Evolutionary conservation across 1,284 basidiomycete species (phyloP).

Genomic region (Marasmius fiardii): DNA sequence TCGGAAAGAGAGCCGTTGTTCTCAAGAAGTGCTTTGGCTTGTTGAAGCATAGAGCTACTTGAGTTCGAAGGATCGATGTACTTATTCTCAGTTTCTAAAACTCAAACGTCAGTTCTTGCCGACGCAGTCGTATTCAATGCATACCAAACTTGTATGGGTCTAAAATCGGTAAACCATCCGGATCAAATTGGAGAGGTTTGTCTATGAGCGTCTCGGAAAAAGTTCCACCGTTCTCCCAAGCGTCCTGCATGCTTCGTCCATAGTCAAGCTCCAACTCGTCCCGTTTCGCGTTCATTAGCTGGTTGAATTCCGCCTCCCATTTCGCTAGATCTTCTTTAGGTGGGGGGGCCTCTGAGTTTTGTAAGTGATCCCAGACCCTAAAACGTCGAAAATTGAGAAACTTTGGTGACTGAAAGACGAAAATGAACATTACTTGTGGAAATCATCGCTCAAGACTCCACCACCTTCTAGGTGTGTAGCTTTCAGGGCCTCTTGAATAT

Average conservation of each 20-base stretch:
- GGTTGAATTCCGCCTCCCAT: constrained; percentile 90
- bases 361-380: constrained; percentile 60
- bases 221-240: constrained; percentile 57
- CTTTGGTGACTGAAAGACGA: neutral
- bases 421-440: constrained; percentile 41
- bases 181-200: constrained; percentile 52
- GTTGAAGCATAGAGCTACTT: constrained; percentile 56
- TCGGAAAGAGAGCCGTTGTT: constrained; percentile 84
- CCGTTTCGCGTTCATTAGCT: constrained; percentile 65
- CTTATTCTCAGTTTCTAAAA: constrained; percentile 65
- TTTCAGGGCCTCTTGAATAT: constrained; percentile 39
- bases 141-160: constrained; percentile 75
- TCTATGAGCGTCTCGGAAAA: constrained; percentile 36
- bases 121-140: constrained; percentile 17
- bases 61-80: constrained; percentile 53
- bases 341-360: constrained; percentile 53
- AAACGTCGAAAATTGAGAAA: constrained; percentile 3
- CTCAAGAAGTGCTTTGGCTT: constrained; percentile 73
- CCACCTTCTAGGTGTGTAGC: constrained; percentile 29
- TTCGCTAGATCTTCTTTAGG: constrained; percentile 68
- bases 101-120: constrained; percentile 2
- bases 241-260: constrained; percentile 53
- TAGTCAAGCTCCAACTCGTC: constrained; percentile 65
- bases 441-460: constrained; percentile 29
- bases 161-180: constrained; percentile 70